Percentiles rank a stretch among this genome's conserved stretches.
Conservation (phyloP, 805 yeast species). For the Alloascoidea hylecoeti region DNA sequence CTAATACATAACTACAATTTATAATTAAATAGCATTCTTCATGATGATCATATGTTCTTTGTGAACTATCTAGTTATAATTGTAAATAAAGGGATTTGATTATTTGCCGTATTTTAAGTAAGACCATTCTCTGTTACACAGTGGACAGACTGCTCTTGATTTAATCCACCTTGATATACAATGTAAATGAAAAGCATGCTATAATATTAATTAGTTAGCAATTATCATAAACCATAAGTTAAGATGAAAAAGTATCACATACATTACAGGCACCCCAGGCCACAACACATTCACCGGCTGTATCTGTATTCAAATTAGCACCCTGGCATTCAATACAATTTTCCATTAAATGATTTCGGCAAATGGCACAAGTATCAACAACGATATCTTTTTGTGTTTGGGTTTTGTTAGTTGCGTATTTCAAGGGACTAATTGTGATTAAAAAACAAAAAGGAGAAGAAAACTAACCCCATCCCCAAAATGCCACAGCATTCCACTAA, state of each 20-base stretch:
- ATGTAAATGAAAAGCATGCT: constrained; percentile 95
- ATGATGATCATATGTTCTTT: not conserved
- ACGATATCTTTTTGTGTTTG: constrained; percentile 39
- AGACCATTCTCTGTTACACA: constrained; percentile 88
- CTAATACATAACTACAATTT: not conserved
- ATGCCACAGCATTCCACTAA: constrained; percentile 96
- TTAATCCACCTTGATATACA: constrained; percentile 93
- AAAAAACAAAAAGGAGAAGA: constrained; percentile 7
- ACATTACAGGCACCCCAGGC: constrained; percentile 92
- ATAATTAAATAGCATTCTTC: not conserved
- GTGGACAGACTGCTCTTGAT: constrained; percentile 92
- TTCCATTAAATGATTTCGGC: constrained; percentile 97
- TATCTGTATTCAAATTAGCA: constrained; percentile 45
- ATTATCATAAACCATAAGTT: no score
- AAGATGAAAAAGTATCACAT: constrained; percentile 7
- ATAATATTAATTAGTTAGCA: constrained; percentile 1
- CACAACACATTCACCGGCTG: constrained; percentile 71
- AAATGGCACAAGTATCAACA: constrained; percentile 94
- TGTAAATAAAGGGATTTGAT: constrained; percentile 3
- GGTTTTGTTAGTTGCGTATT: constrained; percentile 5
- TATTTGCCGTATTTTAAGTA: constrained; percentile 60
- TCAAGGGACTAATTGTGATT: not conserved
- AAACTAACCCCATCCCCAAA: constrained; percentile 90
- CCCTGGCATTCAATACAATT: constrained; percentile 93
- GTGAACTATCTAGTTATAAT: not conserved